phyloP scores from a whole-genome alignment of 208 protist genomes.

The Trypanosomatidae sp. region DNA sequence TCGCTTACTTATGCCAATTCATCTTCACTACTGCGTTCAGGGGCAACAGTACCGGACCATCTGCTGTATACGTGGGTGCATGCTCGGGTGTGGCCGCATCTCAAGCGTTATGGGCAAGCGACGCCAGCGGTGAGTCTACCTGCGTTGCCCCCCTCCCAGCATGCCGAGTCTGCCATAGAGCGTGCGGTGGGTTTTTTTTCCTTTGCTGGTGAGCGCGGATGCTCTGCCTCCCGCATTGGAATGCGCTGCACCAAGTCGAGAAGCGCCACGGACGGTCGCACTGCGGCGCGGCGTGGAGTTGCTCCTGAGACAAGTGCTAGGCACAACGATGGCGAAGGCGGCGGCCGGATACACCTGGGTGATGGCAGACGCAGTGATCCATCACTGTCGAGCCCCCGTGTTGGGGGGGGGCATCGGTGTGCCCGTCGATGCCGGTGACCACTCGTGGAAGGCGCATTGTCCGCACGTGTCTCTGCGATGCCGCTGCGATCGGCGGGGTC shows the following conservation, averaged over 20 bases:
- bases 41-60: neutral
- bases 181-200: constrained; percentile 3
- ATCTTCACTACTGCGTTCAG: no score
- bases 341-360: neutral
- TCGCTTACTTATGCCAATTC: no score
- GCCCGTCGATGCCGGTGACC: no score
- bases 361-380: neutral
- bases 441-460: no score
- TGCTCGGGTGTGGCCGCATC: neutral
- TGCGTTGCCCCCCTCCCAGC: neutral
- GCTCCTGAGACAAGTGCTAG: neutral
- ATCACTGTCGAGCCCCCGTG: neutral
- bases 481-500: no score
- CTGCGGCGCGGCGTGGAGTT: neutral
- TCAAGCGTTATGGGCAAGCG: neutral
- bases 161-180: neutral
- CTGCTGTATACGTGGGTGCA: constrained; percentile 5
- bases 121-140: no score
- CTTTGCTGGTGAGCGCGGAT: constrained; percentile 34
- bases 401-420: no score
- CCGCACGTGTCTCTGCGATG: no score
- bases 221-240: constrained; percentile 12
- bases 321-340: no score
- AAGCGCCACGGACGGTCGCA: neutral
- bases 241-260: constrained; percentile 10